Base-by-base conservation (phyloP, 768 basidiomycete species). In the Gymnopilus dilepis region DNA sequence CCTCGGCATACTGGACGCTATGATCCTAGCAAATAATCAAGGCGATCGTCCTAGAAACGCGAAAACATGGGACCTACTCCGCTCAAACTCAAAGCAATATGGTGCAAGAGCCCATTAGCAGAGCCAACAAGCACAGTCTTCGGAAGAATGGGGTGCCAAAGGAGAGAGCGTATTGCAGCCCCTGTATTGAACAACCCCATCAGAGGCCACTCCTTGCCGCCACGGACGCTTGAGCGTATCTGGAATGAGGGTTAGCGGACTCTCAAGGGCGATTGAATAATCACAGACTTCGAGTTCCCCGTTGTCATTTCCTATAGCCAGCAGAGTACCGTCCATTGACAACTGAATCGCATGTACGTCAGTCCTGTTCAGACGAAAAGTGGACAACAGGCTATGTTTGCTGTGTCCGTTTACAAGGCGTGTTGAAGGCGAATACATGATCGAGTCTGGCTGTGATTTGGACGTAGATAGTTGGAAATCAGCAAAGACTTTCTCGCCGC, bases 251-350 rank as follows among this genome's bases (percentile, higher is more conserved):
- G 19, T n/a, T 7, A 24, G 9, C n/a, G n/a, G n/a, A n/a, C n/a
- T n/a, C n/a, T n/a, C n/a, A n/a, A n/a, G n/a, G n/a, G n/a, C n/a
- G n/a, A n/a, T n/a, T n/a, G n/a, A n/a, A n/a, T n/a, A n/a, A n/a
- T n/a, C n/a, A 13, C 33, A 37, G 24, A 59, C 58, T 51, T 59
- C 58, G 38, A 59, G 24, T 2, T 6, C 22, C 4, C 58, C 51
- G 2, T 52, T 37, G 31, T 59, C 58, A 19, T 53, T 33, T 2
- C 58, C 58, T 19, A 59, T 43, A 7, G 58, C 58, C 2, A 59
- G 30, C 9, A 52, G 30, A 24, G n/a, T 21, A 0, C 58, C 58
- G 21, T 59, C 58, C 1, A 11, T 34, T 4, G 58, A 59, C 1
- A 59, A 13, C 15, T 30, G 11, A 38, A 59, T 59, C 24, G 43